Percentiles rank a stretch among this genome's conserved stretches.
These are phyloP conservation scores for Sporothrix pallida DNA, from an alignment of 2,329 filamentous ascomycete species.

Conservation along the genomic window DNA sequence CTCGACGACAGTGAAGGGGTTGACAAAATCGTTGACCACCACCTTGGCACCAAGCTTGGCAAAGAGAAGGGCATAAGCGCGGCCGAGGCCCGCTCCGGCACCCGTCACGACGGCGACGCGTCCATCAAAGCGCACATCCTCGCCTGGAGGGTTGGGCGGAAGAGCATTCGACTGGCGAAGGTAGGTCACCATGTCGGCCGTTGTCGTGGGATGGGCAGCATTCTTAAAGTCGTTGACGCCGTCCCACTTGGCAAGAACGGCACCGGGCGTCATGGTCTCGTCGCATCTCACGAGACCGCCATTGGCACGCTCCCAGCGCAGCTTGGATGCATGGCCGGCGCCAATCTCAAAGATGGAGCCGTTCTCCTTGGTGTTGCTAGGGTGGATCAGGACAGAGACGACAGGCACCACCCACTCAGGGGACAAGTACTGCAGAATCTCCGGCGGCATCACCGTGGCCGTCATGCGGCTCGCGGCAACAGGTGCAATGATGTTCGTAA, in stretches of 20 bases:
- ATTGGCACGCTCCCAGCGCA: constrained; percentile 91
- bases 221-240: constrained; percentile 84
- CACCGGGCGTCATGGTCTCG: constrained; percentile 82
- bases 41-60: constrained; percentile 81
- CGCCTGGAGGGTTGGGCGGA: constrained; percentile 53
- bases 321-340: constrained; percentile 88
- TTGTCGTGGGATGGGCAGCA: constrained; percentile 56
- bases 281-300: constrained; percentile 91
- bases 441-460: constrained; percentile 66
- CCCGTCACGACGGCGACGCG: constrained; percentile 88
- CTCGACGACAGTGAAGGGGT: constrained; percentile 86
- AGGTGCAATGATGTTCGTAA: constrained; percentile 92
- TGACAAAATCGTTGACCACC: constrained; percentile 93
- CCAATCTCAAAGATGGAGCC: constrained; percentile 93
- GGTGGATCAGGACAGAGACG: constrained; percentile 85
- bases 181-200: constrained; percentile 52
- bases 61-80: constrained; percentile 84
- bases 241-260: constrained; percentile 87
- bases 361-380: constrained; percentile 79
- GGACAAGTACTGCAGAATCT: constrained; percentile 72
- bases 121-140: constrained; percentile 79
- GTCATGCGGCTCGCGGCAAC: constrained; percentile 97
- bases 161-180: constrained; percentile 53
- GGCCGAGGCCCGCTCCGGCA: constrained; percentile 83
- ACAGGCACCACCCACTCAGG: constrained; percentile 95